Conservation (phyloP, 164 flowering plant species). For the Vitis rupestris region DNA sequence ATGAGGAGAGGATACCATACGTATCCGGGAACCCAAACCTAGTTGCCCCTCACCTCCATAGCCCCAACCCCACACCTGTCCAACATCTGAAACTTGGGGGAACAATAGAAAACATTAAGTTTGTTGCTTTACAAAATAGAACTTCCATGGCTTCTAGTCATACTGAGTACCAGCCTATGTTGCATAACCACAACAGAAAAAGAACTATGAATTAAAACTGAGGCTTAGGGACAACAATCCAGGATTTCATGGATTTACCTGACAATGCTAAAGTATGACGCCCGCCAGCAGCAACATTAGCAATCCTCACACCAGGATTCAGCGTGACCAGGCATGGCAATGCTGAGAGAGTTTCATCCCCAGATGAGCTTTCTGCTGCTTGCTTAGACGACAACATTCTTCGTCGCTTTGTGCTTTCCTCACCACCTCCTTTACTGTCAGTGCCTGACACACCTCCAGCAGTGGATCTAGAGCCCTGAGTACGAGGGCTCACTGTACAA, state of each 20-base stretch:
- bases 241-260: constrained; percentile 43
- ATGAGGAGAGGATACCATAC: constrained; percentile 97
- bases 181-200: neutral
- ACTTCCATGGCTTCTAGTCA: constrained; percentile 18
- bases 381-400: constrained; percentile 72
- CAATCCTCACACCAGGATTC: constrained; percentile 78
- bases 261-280: constrained; percentile 93
- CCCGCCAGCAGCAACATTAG: constrained; percentile 92
- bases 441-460: constrained; percentile 41
- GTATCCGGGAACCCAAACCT: constrained; percentile 91
- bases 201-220: neutral
- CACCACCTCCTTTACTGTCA: constrained; percentile 54
- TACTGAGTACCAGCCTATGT: constrained; percentile 4
- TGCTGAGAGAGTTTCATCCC: constrained; percentile 77
- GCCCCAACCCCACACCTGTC: constrained; percentile 99
- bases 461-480: constrained; percentile 53
- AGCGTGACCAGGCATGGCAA: constrained; percentile 82
- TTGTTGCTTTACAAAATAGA: constrained; percentile 13
- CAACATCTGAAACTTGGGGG: constrained; percentile 73
- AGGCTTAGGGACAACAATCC: neutral
- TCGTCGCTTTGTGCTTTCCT: constrained; percentile 72
- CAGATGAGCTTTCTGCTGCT: constrained; percentile 64
- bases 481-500: constrained; percentile 63
- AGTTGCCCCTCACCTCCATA: constrained; percentile 99
- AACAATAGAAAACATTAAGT: constrained; percentile 31